Evolutionary conservation across 768 basidiomycete genomes (phyloP), one percentile per base, ranked within the genome.

Genomic region (Mycena olivaceomarginata): DNA sequence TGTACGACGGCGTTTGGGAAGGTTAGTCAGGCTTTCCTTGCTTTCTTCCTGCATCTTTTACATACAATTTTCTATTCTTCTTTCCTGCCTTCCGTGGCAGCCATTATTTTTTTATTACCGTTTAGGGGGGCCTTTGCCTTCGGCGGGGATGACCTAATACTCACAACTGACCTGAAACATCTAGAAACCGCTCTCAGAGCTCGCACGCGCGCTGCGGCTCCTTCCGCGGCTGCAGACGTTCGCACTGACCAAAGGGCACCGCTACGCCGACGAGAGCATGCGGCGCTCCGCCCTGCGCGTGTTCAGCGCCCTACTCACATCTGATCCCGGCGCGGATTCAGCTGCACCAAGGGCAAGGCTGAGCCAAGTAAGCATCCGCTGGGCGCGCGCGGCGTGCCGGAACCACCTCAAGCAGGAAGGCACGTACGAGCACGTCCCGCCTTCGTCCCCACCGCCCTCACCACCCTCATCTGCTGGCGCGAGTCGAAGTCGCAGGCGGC

Each of bases 361-460:
- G 56, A 83, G 84, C 77, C 87, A 89, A 75, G 85, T 91, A 48
- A 89, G 81, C 75, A 85, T 91, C 46, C 85, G 90, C n/a, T 90
- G 89, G 88, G 90, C 89, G 43, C 83, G 87, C 62, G 88, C 90
- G 74, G 83, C 83, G 67, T 89, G 88, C 74, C 86, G 86, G 31
- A 90, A 90, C 67, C 89, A 90, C 77, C 81, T 91, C 37, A 90
- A 90, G 76, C 89, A 89, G 75, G 89, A 89, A 76, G 89, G 90
- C 0, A 80, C 60, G 62, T 75, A 75, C 51, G 67, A 65, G 57
- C 66, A 66, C 43, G 43, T 74, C 1, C 1, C 56, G 22, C 48
- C 66, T 51, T 16, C 31, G 15, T 7, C 46, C 46, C n/a, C 25
- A 4, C 22, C n/a, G 56, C 9, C 3, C 25, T 25, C 5, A 57